These are phyloP conservation scores for Ogataea philodendri DNA, from an alignment of 805 yeast genomes.

Conservation along the genomic window DNA sequence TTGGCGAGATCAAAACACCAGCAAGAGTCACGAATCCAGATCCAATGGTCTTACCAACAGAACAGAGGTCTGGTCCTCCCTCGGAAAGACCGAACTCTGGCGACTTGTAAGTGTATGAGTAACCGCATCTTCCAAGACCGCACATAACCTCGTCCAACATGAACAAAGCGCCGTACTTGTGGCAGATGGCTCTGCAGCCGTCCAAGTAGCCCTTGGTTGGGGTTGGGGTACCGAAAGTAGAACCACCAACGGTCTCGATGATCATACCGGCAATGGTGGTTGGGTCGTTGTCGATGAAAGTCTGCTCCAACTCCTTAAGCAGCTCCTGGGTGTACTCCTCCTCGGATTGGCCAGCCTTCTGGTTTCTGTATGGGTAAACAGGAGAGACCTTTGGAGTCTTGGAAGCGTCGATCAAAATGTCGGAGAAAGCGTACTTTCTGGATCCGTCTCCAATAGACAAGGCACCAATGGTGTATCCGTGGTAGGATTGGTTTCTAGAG, in stretches of 20 bases:
- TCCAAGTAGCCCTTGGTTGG: conserved; percentile 48
- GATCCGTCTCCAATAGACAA: conserved; percentile 39
- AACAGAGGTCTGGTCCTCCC: conserved; percentile 47
- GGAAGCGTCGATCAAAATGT: conserved; percentile 24
- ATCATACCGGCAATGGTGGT: conserved; percentile 42
- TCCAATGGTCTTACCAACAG: conserved; percentile 49
- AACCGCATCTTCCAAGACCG: conserved; percentile 53
- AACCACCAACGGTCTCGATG: conserved; percentile 48
- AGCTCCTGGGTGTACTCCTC: conserved; percentile 40
- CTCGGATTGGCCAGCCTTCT: conserved; percentile 36
- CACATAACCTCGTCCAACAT: conserved; percentile 58
- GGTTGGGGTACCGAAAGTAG: conserved; percentile 44
- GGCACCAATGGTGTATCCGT: conserved; percentile 48
- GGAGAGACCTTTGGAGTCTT: conserved; percentile 33
- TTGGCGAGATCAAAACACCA: conserved; percentile 43
- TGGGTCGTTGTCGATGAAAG: conserved; percentile 42
- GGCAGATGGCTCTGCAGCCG: conserved; percentile 45
- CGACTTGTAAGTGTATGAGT: conserved; percentile 38
- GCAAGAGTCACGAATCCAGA: conserved; percentile 51
- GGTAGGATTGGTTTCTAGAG: conserved; percentile 45
- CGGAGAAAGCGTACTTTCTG: conserved; percentile 36
- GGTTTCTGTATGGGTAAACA: conserved; percentile 35
- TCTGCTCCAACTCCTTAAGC: conserved; percentile 41
- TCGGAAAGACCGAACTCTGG: conserved; percentile 45
- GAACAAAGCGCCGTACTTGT: conserved; percentile 50